phyloP scores from a whole-genome alignment of 169 alveolate species.

The Cryptosporidium sp. region DNA sequence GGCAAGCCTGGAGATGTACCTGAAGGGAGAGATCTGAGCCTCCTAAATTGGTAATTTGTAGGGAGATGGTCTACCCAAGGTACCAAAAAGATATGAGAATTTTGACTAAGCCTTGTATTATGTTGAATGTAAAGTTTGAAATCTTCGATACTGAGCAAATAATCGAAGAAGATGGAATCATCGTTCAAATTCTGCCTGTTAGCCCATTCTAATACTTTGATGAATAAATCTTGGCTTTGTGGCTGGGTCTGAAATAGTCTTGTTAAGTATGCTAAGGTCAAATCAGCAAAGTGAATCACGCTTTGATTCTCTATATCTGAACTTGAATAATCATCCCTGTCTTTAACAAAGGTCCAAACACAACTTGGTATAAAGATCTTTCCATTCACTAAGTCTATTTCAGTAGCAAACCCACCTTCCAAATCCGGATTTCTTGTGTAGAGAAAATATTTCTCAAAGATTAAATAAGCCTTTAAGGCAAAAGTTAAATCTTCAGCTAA shows the following conservation, averaged over 20 bases:
- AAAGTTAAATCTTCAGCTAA: not conserved
- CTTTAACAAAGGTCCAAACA: conserved; percentile 15
- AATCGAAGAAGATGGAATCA: not conserved
- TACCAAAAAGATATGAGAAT: not conserved
- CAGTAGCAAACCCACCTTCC: conserved; percentile 5
- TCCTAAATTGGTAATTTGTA: conserved; percentile 34
- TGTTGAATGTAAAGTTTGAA: conserved; percentile 1
- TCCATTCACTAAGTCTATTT: not conserved
- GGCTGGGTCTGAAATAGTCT: conserved; percentile 7
- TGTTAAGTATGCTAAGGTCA: conserved; percentile 10
- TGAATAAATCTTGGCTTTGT: not conserved
- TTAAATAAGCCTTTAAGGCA: conserved; percentile 16
- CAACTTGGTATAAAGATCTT: conserved; percentile 5
- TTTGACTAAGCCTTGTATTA: not conserved
- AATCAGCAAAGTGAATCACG: conserved; percentile 15
- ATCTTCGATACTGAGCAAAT: not conserved
- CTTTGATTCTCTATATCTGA: not conserved
- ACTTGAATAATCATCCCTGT: not conserved
- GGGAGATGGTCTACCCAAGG: conserved; percentile 62
- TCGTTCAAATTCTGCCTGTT: not conserved
- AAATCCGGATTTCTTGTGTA: conserved; percentile 7
- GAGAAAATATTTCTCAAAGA: conserved; percentile 44
- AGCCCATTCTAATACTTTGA: conserved; percentile 11
- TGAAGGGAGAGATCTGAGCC: conserved; percentile 20
- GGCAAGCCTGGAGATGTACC: conserved; percentile 7